A percentile compares a stretch with the other conserved stretches of the same genome.
Conservation (phyloP, 2,329 filamentous ascomycete species). For the Sporothrix sp. region DNA sequence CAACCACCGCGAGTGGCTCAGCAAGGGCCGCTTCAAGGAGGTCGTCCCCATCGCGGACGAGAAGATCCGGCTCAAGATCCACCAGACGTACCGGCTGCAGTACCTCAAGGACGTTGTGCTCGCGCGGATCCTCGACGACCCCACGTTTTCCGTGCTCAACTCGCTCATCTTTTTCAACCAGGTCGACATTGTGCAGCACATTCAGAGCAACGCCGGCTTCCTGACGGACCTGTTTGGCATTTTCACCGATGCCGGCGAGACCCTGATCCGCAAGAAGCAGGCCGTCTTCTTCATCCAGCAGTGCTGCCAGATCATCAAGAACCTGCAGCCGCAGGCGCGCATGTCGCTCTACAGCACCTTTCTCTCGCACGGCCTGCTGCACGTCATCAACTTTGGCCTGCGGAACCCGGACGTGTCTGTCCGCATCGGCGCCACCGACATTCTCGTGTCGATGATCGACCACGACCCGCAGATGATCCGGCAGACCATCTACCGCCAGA, state of each 20-base stretch:
- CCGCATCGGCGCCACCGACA: constrained; percentile 85
- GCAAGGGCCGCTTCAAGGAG: constrained; percentile 87
- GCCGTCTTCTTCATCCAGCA: constrained; percentile 95
- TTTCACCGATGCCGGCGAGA: constrained; percentile 56
- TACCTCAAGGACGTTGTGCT: constrained; percentile 98
- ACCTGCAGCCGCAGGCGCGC: constrained; percentile 72
- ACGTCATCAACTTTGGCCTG: constrained; percentile 85
- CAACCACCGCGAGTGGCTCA: constrained; percentile 88
- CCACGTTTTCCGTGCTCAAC: constrained; percentile 94
- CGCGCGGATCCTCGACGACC: constrained; percentile 90
- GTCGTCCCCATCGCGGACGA: constrained; percentile 86
- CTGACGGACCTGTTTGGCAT: constrained; percentile 74
- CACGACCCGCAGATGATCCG: constrained; percentile 93
- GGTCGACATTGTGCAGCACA: constrained; percentile 90
- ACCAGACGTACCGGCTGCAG: constrained; percentile 89
- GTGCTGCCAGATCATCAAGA: constrained; percentile 90
- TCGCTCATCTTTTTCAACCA: constrained; percentile 99
- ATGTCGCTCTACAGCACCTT: constrained; percentile 84
- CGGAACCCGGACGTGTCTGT: constrained; percentile 76
- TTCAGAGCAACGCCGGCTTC: constrained; percentile 73
- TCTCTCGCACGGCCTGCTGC: constrained; percentile 73
- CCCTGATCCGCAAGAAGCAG: constrained; percentile 73
- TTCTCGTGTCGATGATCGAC: constrained; percentile 87
- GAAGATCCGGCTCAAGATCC: constrained; percentile 77
- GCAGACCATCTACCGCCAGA: constrained; percentile 82